These are phyloP conservation scores for Senecio squalidus DNA, from an alignment of 140 eudicot genomes.

Conservation along the genomic window DNA sequence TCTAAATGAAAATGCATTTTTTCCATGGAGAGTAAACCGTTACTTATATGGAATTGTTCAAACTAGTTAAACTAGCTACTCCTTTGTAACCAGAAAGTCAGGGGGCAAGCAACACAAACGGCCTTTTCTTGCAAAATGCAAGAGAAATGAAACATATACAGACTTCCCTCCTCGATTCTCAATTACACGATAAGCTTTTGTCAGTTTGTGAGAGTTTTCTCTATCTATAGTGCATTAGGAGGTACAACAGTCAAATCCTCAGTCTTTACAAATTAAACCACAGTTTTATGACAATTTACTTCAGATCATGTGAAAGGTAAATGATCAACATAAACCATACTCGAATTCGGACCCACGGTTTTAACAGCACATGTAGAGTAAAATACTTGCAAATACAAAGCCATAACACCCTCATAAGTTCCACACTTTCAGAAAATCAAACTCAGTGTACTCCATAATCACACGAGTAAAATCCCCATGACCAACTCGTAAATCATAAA, in stretches of 20 bases:
- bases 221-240: not conserved
- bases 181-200: not conserved
- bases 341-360: not conserved
- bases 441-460: not conserved
- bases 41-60: not conserved
- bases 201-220: too few species aligned
- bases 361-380: not conserved
- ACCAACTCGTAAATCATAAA: not conserved
- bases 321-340: not conserved
- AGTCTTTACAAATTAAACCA: not conserved
- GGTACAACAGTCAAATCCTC: not conserved
- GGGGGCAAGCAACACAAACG: not conserved
- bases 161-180: not conserved
- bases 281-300: not conserved
- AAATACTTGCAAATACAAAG: not conserved
- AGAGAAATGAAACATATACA: not conserved
- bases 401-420: conserved; percentile 5
- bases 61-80: not conserved
- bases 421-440: not conserved
- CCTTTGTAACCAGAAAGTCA: not conserved
- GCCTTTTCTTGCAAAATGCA: not conserved
- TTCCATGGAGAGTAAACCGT: not conserved
- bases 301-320: not conserved
- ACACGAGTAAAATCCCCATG: not conserved
- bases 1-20: not conserved